A percentile compares a stretch with the other conserved stretches of the same genome.
Evolutionary conservation across 2,329 filamentous ascomycete genomes (phyloP).

Genomic region (Trichoderma asperellum): DNA sequence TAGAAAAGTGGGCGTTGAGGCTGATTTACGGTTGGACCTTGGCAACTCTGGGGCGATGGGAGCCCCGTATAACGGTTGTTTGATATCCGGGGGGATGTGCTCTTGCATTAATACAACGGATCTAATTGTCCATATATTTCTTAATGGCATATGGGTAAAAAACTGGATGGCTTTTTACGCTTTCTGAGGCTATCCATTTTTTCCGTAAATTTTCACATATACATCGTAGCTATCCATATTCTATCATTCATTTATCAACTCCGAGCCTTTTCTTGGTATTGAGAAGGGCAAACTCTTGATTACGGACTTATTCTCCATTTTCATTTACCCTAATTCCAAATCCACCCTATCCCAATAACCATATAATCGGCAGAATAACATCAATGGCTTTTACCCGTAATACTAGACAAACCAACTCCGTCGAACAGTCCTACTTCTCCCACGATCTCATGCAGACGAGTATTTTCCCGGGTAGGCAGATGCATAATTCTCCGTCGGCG

Average conservation of each 20-base stretch:
- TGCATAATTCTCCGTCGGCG: not conserved
- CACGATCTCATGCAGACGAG: not conserved
- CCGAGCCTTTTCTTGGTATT: not conserved
- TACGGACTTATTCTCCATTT: not conserved
- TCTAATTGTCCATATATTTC: not conserved
- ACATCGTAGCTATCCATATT: not conserved
- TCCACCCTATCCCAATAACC: not conserved
- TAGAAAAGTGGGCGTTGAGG: constrained; percentile 6
- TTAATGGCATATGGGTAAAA: too few relatives aligned
- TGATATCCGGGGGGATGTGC: not conserved
- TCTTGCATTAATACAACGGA: not conserved
- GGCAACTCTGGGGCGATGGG: not conserved
- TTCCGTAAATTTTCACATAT: not conserved
- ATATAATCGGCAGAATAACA: not conserved
- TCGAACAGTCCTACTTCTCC: not conserved
- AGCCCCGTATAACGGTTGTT: not conserved
- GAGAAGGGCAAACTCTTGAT: not conserved
- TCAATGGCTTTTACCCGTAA: not conserved
- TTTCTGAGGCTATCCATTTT: not conserved
- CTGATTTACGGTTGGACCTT: not conserved
- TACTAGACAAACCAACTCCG: not conserved
- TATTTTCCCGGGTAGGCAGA: not conserved
- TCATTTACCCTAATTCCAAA: not conserved
- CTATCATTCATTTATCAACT: not conserved
- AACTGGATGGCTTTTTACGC: not conserved